Base-by-base conservation (phyloP, 2,329 filamentous ascomycete genomes). In the Fusarium musae region DNA sequence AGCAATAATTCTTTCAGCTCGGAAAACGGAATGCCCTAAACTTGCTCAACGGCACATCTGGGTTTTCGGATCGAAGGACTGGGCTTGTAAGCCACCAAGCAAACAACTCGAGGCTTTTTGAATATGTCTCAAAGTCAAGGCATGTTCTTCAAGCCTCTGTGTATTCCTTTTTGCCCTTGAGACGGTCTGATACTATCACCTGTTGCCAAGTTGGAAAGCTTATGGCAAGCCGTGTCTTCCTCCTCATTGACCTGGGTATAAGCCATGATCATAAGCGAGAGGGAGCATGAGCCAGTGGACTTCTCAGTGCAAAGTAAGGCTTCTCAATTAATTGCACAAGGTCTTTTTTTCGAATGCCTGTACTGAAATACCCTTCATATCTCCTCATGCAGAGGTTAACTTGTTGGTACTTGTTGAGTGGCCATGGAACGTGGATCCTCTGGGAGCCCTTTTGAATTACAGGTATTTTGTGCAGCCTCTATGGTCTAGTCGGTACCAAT, bases 231-330 rank as follows among this genome's bases (percentile, higher is more conserved):
- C 37, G 46, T 11, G 36, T 62, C 16, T 19, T 37, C 34, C 54
- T 34, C 60, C 40, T 32, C 19, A 50, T 28, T 34, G 26, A 32
- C 30, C 37, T 39, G 19, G 30, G 36, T 17, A 40, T 37, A 59
- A 46, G 32, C 21, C 52, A 43, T 32, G 46, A 44, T 34, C n/a
- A 49, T 56, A 42, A 43, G 21, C 53, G 43, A 50, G 53, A 58
- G 50, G 40, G 43, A 42, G 50, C 46, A 61, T 64, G 32, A 57
- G 49, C 53, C 47, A 28, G 50, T 21, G 49, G 59, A 65, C 52
- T 57, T 66, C 44, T 43, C 40, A 46, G 30, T 60, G 52, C 52
- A 57, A 54, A 46, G 56, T 40, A 73, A 59, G 21, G 21, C 30
- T 16, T 15, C 32, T 36, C 17, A 15, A 34, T 46, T 23, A 7